These are phyloP conservation scores for Aspergillus arachidicola DNA, from an alignment of 2,329 filamentous ascomycete species.

Conservation along the genomic window DNA sequence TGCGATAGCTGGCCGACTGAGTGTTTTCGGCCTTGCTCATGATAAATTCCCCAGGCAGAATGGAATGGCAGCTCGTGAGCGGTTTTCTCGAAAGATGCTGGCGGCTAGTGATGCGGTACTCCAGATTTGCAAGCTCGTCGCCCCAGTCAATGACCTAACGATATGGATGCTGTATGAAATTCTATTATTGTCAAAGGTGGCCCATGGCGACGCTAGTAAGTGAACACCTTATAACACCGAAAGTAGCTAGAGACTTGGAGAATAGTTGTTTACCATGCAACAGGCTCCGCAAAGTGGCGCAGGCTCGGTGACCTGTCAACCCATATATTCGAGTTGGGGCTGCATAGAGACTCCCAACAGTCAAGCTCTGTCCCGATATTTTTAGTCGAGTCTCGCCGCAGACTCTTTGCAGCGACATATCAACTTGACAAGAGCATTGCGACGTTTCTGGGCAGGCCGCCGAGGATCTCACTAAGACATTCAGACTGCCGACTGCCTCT, in stretches of 20 bases:
- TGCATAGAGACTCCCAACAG: conserved; percentile 26
- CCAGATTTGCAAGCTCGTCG: conserved; percentile 41
- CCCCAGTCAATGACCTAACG: conserved; percentile 42
- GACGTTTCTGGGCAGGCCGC: conserved; percentile 32
- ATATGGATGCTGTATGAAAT: conserved; percentile 38
- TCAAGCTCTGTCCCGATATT: conserved; percentile 22
- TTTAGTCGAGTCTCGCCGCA: conserved; percentile 25
- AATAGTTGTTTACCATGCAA: not conserved
- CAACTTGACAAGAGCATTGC: conserved; percentile 33
- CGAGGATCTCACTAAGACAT: conserved; percentile 27
- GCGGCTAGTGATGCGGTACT: conserved; percentile 40
- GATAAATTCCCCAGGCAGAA: conserved; percentile 14
- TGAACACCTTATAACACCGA: not conserved
- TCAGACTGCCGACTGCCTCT: conserved; percentile 26
- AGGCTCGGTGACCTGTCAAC: conserved; percentile 30
- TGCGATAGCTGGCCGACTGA: conserved; percentile 38
- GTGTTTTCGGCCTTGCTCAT: conserved; percentile 24
- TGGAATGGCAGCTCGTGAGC: conserved; percentile 10
- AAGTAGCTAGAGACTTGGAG: not conserved
- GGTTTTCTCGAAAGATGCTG: conserved; percentile 30
- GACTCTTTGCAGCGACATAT: conserved; percentile 30
- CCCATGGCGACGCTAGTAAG: conserved; percentile 42
- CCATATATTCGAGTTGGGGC: conserved; percentile 29
- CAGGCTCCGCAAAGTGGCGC: conserved; percentile 29
- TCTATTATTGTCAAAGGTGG: conserved; percentile 37